These are phyloP conservation scores for Alternaria longipes DNA, from an alignment of 2,329 filamentous ascomycete genomes.

Conservation along the genomic window DNA sequence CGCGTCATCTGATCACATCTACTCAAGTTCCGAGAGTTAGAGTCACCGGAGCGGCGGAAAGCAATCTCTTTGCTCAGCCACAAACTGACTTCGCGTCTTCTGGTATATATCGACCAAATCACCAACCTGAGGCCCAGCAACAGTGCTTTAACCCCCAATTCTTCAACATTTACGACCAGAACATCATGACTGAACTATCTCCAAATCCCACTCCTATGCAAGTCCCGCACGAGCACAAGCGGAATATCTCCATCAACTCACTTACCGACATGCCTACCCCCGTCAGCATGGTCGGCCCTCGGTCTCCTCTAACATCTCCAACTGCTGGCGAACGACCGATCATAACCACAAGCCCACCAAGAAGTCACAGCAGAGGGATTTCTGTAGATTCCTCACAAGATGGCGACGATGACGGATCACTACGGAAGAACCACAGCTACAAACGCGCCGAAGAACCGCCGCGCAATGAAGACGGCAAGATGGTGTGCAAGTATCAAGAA, in stretches of 20 bases:
- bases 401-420: conserved; percentile 42
- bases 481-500: conserved; percentile 72
- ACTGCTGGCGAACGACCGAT: conserved; percentile 31
- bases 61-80: conserved; percentile 44
- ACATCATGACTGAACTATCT: conserved; percentile 38
- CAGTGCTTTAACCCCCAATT: conserved; percentile 34
- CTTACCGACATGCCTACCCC: conserved; percentile 48
- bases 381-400: conserved; percentile 46
- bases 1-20: conserved; percentile 47
- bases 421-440: conserved; percentile 50
- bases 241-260: conserved; percentile 43
- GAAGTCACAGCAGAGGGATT: conserved; percentile 26
- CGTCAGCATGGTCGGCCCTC: conserved; percentile 42
- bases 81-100: conserved; percentile 40
- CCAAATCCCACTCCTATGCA: conserved; percentile 36
- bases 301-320: conserved; percentile 44
- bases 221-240: conserved; percentile 41
- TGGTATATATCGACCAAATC: conserved; percentile 40
- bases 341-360: conserved; percentile 33
- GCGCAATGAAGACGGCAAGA: conserved; percentile 76
- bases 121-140: conserved; percentile 44
- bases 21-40: conserved; percentile 37
- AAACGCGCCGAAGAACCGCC: conserved; percentile 62
- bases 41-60: conserved; percentile 44
- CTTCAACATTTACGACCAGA: conserved; percentile 23